These are phyloP conservation scores for Fibroporia radiculosa DNA, from an alignment of 768 basidiomycete genomes.

Conservation along the genomic window DNA sequence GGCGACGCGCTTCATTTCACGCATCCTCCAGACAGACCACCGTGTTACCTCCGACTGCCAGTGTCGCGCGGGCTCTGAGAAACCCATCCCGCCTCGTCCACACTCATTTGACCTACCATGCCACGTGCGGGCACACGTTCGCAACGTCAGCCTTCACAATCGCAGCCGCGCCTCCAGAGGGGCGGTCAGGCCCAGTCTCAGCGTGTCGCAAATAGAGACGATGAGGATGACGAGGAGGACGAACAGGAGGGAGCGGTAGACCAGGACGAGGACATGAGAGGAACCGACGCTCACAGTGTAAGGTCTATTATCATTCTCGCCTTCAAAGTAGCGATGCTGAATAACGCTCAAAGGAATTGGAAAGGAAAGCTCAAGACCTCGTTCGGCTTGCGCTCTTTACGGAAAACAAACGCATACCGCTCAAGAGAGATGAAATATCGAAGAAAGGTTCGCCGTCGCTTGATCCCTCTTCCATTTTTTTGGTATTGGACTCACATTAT, in stretches of 20 bases:
- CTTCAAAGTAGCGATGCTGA: neutral
- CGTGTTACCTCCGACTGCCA: no score
- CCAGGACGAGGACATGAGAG: conserved; percentile 27
- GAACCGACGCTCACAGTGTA: conserved; percentile 24
- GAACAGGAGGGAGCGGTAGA: conserved; percentile 25
- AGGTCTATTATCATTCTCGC: neutral
- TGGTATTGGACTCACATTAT: conserved; percentile 16
- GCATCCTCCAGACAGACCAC: no score
- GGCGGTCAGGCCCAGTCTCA: conserved; percentile 17
- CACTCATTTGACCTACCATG: no score
- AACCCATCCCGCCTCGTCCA: no score
- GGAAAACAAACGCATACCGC: conserved; percentile 58
- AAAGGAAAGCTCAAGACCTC: conserved; percentile 61
- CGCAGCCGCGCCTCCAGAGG: conserved; percentile 29
- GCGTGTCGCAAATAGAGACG: conserved; percentile 22
- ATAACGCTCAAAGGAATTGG: conserved; percentile 40
- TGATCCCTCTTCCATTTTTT: neutral
- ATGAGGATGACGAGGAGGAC: conserved; percentile 31
- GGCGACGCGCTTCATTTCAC: no score
- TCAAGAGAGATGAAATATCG: conserved; percentile 78
- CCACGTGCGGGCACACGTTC: conserved; percentile 30
- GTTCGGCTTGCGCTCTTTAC: conserved; percentile 77
- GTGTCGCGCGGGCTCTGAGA: no score
- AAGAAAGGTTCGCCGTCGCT: conserved; percentile 61
- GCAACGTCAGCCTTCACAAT: conserved; percentile 33